Evolutionary conservation across 495 filamentous ascomycete genomes (phyloP).

Genomic region (Neurospora sp.): DNA sequence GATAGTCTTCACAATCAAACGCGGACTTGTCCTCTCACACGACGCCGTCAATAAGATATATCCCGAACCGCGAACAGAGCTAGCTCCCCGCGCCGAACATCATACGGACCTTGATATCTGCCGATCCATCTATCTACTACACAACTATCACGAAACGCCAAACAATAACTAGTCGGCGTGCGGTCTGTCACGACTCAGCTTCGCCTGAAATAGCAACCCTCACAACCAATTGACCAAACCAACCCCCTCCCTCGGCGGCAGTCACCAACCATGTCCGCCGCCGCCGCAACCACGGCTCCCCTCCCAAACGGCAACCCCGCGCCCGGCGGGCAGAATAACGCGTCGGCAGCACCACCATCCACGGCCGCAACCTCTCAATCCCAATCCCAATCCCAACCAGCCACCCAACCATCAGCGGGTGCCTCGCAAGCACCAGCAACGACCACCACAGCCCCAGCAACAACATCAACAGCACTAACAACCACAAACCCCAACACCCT

Average conservation of each 20-base stretch:
- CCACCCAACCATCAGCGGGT: constrained; percentile 8
- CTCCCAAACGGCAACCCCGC: constrained; percentile 32
- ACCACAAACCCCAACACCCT: constrained; percentile 14
- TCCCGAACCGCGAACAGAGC: background rate
- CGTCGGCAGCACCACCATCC: constrained; percentile 6
- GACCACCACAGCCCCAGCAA: constrained; percentile 13
- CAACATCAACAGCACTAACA: constrained; percentile 7
- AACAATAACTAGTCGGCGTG: background rate
- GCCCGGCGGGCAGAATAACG: background rate
- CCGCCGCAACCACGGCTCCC: constrained; percentile 19
- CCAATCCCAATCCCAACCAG: constrained; percentile 13
- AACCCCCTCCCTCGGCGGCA: background rate
- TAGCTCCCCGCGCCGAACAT: background rate
- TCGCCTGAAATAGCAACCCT: background rate
- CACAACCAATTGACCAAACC: constrained; percentile 1
- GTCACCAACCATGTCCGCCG: constrained; percentile 6
- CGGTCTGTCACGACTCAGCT: background rate
- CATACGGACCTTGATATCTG: background rate
- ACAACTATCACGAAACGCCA: background rate
- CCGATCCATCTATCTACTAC: background rate
- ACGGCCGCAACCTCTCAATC: constrained; percentile 26
- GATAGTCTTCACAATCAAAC: background rate
- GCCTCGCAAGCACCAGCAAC: constrained; percentile 28
- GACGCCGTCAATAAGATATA: background rate
- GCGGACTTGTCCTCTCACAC: background rate